phyloP scores from a whole-genome alignment of 2,329 filamentous ascomycete species.

The Cercospora beticola region DNA sequence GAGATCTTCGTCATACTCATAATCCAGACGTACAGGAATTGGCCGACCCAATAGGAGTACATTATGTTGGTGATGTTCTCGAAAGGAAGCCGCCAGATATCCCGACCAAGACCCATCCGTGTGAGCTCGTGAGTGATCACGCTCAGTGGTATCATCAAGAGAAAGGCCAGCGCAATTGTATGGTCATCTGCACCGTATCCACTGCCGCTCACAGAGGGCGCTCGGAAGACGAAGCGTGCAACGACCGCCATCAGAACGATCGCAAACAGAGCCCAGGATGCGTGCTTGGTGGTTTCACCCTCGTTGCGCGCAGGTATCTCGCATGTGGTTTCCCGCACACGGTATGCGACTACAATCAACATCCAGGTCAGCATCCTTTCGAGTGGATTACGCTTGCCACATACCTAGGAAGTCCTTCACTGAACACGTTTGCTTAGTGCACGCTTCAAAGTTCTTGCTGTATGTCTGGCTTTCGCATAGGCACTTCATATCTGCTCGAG shows the following conservation, averaged over 20 bases:
- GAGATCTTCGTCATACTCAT: conserved; percentile 17
- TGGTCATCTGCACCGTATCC: conserved; percentile 14
- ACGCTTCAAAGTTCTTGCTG: conserved; percentile 1
- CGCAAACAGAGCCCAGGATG: conserved; percentile 5
- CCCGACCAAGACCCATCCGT: conserved; percentile 9
- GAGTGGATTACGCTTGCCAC: not conserved
- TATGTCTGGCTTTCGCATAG: conserved; percentile 6
- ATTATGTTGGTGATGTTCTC: conserved; percentile 13
- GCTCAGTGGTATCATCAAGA: conserved; percentile 3
- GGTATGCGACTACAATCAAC: not conserved
- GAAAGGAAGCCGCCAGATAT: conserved; percentile 12
- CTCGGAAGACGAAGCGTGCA: conserved; percentile 14
- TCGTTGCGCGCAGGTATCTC: conserved; percentile 2
- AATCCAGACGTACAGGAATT: conserved; percentile 17
- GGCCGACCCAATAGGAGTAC: conserved; percentile 15
- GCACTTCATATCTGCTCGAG: conserved; percentile 5
- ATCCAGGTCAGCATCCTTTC: not conserved
- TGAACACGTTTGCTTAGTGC: conserved; percentile 12
- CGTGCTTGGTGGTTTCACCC: not conserved
- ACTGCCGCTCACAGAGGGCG: conserved; percentile 3
- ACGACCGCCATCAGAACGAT: not conserved
- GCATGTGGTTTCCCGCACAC: conserved; percentile 7
- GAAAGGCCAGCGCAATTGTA: conserved; percentile 8
- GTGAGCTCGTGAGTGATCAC: conserved; percentile 4
- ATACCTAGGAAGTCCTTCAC: conserved; percentile 10